Base-by-base conservation (phyloP, 1,284 basidiomycete species). In the Abortiporus biennis region DNA sequence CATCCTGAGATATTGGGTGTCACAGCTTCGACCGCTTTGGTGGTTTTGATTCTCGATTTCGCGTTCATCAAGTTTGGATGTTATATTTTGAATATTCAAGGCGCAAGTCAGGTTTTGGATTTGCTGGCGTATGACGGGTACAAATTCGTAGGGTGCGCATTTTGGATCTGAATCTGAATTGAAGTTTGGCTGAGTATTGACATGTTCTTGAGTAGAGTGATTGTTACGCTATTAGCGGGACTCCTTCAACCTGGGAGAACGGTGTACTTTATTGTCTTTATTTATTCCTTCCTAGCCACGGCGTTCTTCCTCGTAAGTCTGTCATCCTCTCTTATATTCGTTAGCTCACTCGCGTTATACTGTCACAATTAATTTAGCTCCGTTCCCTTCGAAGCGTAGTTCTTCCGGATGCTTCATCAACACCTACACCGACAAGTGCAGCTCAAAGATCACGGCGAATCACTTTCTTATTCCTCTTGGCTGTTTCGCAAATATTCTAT, bases 351-450 rank as follows among this genome's bases (percentile, higher is more conserved):
- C 42, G 15, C 8, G 15, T 19, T 20, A 29, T 43, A 37, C 36
- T 30, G 12, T 15, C 24, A 36, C 15, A 25, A 20, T 22, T 16
- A 6, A 32, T 36, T 8, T 31, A 93, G 90, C 79, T 93, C 30
- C 90, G 93, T 40, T 94, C 93, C 3, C 74, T 98, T 20, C 88
- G 92, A 43, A 91, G 91, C 32, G 83, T 96, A 40, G 80, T 96
- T 37, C 76, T 97, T 2, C 92, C 94, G 3, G 71, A 73, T 19
- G 61, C 74, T 2, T 65, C 72, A 6, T 65, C 67, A 15, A 65
- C 66, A 19, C 65, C 74, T 3, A 74, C 74, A 4, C 88, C 87
- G 0, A 78, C 94, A 25, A 84, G 82, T 16, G 86, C 86, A 50
- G 77, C 83, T 0, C 89, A 92, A 53, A 75, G 93, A 13, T 78